Conservation (phyloP, 352 stramenopile species). For the Phytophthora sojae region DNA sequence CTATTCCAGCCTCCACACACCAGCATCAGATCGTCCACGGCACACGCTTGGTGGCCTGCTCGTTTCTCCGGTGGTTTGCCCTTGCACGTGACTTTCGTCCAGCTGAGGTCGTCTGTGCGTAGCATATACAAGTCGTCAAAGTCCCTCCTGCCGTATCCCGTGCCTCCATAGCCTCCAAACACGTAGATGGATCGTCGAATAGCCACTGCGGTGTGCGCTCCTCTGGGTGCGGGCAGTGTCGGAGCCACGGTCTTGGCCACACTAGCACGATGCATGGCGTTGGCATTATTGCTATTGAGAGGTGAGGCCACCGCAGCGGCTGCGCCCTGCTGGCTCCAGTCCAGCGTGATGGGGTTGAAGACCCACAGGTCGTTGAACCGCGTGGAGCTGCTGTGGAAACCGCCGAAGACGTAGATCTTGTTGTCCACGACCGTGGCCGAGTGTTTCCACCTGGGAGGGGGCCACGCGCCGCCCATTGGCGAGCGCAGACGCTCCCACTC, state of each 20-base stretch:
- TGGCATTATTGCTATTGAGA: constrained; percentile 21
- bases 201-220: constrained; percentile 90
- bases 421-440: constrained; percentile 89
- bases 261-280: constrained; percentile 60
- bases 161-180: constrained; percentile 96
- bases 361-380: constrained; percentile 98
- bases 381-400: constrained; percentile 89
- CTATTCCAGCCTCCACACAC: constrained; percentile 97
- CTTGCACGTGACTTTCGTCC: constrained; percentile 84
- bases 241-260: constrained; percentile 35
- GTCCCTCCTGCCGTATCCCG: constrained; percentile 91
- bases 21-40: constrained; percentile 92
- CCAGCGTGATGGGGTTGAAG: constrained; percentile 94
- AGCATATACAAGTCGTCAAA: constrained; percentile 95
- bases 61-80: constrained; percentile 91
- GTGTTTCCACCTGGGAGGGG: constrained; percentile 90
- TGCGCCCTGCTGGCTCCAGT: constrained; percentile 81
- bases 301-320: not conserved
- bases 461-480: constrained; percentile 32
- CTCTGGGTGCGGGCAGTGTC: constrained; percentile 79
- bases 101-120: constrained; percentile 89
- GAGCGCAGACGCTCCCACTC: constrained; percentile 80
- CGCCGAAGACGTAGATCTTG: constrained; percentile 95
- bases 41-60: constrained; percentile 93
- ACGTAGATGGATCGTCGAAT: constrained; percentile 90